Conservation (phyloP, 2,329 filamentous ascomycete species). For the Trichoderma sp. region DNA sequence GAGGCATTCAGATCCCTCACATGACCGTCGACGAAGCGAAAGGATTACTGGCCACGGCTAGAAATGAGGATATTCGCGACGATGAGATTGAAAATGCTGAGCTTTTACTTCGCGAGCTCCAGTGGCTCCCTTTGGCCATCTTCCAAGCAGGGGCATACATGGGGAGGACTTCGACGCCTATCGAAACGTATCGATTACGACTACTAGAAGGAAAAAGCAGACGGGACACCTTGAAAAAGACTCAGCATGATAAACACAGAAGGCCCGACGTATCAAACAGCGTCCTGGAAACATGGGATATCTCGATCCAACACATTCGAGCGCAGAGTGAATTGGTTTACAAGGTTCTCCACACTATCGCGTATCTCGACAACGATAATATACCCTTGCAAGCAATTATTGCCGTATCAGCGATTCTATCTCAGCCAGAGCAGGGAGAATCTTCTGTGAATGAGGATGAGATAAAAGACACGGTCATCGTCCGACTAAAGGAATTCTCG, state of each 20-base stretch:
- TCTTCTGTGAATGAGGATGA: too few relatives aligned
- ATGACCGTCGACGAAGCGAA: neutral
- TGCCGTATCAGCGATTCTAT: too few relatives aligned
- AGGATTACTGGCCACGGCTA: accelerated
- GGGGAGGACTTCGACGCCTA: neutral
- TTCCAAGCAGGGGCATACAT: neutral
- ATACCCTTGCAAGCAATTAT: neutral
- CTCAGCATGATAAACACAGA: neutral
- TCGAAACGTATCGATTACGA: neutral
- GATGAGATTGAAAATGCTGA: neutral
- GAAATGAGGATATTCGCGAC: neutral
- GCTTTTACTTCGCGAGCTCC: neutral
- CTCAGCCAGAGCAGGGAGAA: too few relatives aligned
- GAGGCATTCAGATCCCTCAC: neutral
- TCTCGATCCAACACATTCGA: accelerated
- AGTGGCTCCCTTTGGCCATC: neutral
- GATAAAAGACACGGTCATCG: too few relatives aligned
- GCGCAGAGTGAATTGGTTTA: accelerated
- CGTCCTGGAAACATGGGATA: neutral
- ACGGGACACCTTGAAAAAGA: accelerated
- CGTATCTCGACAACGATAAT: neutral
- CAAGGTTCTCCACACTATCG: accelerated
- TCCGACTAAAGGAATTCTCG: too few relatives aligned
- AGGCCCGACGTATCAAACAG: neutral
- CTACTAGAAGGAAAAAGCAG: neutral